Conservation (phyloP, 257 asterid species). For the Paraleonurus japonicus region DNA sequence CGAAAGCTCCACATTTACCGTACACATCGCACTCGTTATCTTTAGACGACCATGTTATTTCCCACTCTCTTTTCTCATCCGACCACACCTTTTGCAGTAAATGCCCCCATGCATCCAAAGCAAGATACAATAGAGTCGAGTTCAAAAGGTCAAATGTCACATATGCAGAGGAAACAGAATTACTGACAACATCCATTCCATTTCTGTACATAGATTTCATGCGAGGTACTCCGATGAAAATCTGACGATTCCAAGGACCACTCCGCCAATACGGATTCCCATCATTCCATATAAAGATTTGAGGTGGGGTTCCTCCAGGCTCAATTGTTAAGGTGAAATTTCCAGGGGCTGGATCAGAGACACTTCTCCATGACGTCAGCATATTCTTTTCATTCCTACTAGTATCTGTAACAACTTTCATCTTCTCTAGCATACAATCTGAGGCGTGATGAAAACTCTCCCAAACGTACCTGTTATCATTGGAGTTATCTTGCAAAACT, state of each 20-base stretch:
- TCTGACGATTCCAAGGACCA: conserved; percentile 49
- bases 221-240: conserved; percentile 36
- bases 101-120: conserved; percentile 13
- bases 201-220: background rate
- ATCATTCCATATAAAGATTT: conserved; percentile 4
- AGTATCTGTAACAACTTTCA: background rate
- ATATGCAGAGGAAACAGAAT: background rate
- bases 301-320: conserved; percentile 2
- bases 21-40: conserved; percentile 37
- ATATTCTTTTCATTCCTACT: background rate
- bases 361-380: conserved; percentile 42
- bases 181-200: conserved; percentile 31
- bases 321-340: conserved; percentile 29
- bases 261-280: conserved; percentile 40
- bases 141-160: conserved; percentile 16
- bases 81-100: conserved; percentile 34
- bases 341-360: conserved; percentile 49
- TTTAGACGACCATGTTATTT: conserved; percentile 20
- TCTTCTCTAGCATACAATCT: background rate
- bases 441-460: too few species aligned
- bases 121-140: conserved; percentile 22
- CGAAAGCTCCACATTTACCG: conserved; percentile 56
- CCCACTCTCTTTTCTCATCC: conserved; percentile 27
- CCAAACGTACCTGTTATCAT: too few species aligned
- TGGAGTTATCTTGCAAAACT: too few species aligned